Evolutionary conservation across 176 grass and related monocot species (phyloP).

Genomic region (Leersia perrieri): DNA sequence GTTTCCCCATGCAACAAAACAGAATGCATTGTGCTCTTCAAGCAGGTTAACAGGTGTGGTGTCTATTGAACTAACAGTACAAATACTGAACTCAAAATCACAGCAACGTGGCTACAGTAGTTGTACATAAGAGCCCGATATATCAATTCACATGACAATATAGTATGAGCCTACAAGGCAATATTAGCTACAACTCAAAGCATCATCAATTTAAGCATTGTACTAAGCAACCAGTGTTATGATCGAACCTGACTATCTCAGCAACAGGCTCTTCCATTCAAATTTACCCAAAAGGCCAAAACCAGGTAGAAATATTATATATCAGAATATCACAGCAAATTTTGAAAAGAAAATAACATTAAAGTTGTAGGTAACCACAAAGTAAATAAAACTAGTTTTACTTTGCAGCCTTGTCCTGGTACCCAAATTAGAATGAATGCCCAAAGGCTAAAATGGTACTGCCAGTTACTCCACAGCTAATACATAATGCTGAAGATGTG

Average conservation of each 20-base stretch:
- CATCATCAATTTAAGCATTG: background rate
- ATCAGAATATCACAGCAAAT: background rate
- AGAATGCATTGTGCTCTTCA: background rate
- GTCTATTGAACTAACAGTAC: background rate
- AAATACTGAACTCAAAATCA: background rate
- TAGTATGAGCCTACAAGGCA: background rate
- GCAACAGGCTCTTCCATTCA: background rate
- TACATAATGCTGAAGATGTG: background rate
- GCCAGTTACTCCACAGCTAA: background rate
- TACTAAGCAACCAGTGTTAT: background rate
- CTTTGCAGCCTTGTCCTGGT: background rate
- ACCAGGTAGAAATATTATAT: background rate
- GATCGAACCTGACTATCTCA: background rate
- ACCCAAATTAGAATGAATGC: background rate
- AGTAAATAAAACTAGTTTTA: background rate
- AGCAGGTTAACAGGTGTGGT: background rate
- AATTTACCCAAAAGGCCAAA: background rate
- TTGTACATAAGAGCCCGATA: background rate
- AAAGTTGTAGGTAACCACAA: background rate
- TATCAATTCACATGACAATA: background rate
- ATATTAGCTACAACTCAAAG: background rate
- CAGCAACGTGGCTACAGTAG: background rate
- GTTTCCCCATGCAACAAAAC: background rate
- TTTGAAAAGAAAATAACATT: slow-evolving; percentile 1
- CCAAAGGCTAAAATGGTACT: slow-evolving; percentile 25